Evolutionary conservation across 2,329 filamentous ascomycete species (phyloP).

Genomic region (Cladophialophora carrionii): DNA sequence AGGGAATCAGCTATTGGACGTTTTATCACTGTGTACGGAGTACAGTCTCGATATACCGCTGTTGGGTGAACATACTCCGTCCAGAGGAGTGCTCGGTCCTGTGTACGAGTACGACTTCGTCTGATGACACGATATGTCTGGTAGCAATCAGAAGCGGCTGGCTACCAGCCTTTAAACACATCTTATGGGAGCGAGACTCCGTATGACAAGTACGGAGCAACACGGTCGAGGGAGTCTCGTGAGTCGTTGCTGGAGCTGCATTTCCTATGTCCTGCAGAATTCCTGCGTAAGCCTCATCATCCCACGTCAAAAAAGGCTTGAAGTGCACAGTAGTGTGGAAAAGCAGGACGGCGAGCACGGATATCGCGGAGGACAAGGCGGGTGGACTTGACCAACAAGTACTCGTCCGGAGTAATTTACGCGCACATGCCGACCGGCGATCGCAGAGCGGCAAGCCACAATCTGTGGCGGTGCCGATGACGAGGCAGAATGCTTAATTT

Average conservation of each 20-base stretch:
- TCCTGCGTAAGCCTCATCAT: conserved; percentile 6
- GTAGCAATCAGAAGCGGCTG: too few species aligned
- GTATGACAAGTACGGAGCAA: not conserved
- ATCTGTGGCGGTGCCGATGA: conserved; percentile 11
- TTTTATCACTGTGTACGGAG: too few species aligned
- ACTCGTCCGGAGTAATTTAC: too few species aligned
- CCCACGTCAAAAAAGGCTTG: conserved; percentile 6
- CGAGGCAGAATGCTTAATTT: conserved; percentile 5
- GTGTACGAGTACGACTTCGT: too few species aligned
- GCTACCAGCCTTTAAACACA: too few species aligned
- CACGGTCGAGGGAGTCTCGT: not conserved
- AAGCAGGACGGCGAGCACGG: conserved; percentile 1
- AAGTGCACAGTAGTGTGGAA: not conserved
- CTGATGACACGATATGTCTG: too few species aligned
- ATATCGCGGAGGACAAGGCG: not conserved
- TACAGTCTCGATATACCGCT: too few species aligned
- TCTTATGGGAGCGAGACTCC: too few species aligned
- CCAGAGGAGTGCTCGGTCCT: too few species aligned
- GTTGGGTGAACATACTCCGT: too few species aligned
- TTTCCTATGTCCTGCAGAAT: not conserved
- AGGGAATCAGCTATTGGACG: not conserved
- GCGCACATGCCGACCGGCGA: not conserved
- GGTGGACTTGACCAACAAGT: not conserved
- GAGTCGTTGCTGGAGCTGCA: not conserved
- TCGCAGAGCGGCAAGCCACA: conserved; percentile 10